These are phyloP conservation scores for Hypsizygus marmoreus DNA, from an alignment of 768 basidiomycete genomes.

Conservation along the genomic window DNA sequence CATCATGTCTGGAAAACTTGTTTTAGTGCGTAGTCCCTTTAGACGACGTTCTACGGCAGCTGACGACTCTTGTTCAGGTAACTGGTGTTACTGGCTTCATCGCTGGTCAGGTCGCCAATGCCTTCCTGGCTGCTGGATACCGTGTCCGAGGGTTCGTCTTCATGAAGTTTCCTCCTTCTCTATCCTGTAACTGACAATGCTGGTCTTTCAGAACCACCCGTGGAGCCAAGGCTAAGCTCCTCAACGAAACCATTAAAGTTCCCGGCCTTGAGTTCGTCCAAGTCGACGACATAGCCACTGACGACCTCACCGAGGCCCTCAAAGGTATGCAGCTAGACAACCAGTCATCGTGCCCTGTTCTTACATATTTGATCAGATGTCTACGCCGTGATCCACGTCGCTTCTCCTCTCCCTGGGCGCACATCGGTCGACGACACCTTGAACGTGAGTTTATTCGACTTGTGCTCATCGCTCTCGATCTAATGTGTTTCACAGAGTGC, in stretches of 20 bases:
- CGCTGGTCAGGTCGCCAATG: constrained; percentile 37
- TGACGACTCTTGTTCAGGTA: constrained; percentile 26
- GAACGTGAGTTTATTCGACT: constrained; percentile 14
- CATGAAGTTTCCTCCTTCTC: background rate
- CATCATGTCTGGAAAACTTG: constrained; percentile 21
- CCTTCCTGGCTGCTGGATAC: constrained; percentile 35
- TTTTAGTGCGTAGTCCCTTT: constrained; percentile 16
- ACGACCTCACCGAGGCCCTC: constrained; percentile 16
- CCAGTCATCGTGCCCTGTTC: background rate
- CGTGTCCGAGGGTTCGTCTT: constrained; percentile 39
- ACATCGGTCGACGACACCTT: constrained; percentile 21
- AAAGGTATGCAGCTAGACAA: constrained; percentile 14
- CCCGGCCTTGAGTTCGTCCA: constrained; percentile 30
- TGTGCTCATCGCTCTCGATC: background rate
- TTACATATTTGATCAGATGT: constrained; percentile 27
- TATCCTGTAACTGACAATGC: background rate
- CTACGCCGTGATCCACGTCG: constrained; percentile 40
- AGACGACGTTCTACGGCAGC: background rate
- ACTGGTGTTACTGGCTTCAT: constrained; percentile 44
- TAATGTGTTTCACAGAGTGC: constrained; percentile 17
- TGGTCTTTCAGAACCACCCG: constrained; percentile 30
- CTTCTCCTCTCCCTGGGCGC: constrained; percentile 28
- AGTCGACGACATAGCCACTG: constrained; percentile 20
- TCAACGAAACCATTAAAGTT: constrained; percentile 23
- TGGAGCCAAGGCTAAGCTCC: constrained; percentile 28